phyloP scores from a whole-genome alignment of 73 alveolate species.

The Blepharisma stoltei region DNA sequence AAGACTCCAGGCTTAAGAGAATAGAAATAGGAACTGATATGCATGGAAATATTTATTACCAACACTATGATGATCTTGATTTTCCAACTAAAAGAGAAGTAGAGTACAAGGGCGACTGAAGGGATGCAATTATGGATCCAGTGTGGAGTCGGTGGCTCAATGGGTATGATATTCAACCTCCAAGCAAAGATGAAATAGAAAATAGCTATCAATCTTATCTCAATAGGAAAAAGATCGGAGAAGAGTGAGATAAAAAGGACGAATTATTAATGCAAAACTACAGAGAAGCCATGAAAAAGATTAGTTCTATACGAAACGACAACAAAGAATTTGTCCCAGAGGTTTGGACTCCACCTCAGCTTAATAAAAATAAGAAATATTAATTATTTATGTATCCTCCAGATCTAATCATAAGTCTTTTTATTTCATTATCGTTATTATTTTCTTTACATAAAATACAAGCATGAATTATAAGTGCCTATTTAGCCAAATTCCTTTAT shows the following conservation, averaged over 20 bases:
- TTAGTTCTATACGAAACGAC: background rate
- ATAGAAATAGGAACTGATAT: background rate
- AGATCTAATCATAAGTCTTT: no score
- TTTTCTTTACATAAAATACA: no score
- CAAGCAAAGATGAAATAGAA: background rate
- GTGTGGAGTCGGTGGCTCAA: background rate
- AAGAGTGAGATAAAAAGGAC: background rate
- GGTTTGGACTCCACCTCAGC: background rate
- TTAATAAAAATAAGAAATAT: background rate
- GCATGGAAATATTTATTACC: background rate
- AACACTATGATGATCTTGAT: background rate
- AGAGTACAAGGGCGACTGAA: background rate
- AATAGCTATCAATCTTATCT: background rate
- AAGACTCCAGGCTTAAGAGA: no score
- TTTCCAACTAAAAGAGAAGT: constrained; percentile 7
- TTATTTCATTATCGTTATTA: no score
- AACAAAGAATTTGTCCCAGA: background rate
- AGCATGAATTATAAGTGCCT: no score
- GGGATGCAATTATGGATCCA: background rate
- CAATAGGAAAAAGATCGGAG: background rate
- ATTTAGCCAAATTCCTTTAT: no score
- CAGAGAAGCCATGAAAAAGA: background rate
- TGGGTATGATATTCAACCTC: background rate
- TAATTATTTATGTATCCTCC: no score
- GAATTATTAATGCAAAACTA: background rate